Conservation (phyloP, 306 rosid species). For the Acacia confusa region DNA sequence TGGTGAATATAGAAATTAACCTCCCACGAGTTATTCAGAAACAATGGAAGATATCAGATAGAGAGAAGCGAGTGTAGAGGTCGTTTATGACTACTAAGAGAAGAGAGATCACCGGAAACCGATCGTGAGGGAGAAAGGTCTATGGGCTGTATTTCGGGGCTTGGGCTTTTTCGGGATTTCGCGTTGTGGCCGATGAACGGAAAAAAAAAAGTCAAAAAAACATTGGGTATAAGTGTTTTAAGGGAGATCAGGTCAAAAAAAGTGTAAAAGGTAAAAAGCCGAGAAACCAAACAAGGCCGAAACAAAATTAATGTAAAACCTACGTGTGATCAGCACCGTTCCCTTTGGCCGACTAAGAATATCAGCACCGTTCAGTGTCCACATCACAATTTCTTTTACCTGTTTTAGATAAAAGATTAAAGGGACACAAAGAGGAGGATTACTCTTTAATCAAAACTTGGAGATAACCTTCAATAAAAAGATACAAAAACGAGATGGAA, state of each 20-base stretch:
- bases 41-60: constrained; percentile 37
- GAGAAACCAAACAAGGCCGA: not conserved
- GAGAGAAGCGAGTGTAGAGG: constrained; percentile 29
- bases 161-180: constrained; percentile 40
- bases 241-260: not conserved
- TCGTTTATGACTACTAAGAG: constrained; percentile 18
- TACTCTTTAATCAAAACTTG: not conserved
- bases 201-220: too few relatives aligned
- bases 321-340: not conserved
- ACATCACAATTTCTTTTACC: not conserved
- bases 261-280: not conserved
- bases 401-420: not conserved
- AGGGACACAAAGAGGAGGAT: not conserved
- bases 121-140: constrained; percentile 32
- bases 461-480: too few relatives aligned
- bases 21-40: constrained; percentile 28
- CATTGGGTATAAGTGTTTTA: not conserved
- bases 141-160: constrained; percentile 35
- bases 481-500: not conserved
- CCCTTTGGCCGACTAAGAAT: not conserved
- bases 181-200: not conserved
- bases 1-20: constrained; percentile 48
- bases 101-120: constrained; percentile 49
- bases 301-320: not conserved
- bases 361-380: not conserved